Evolutionary conservation across 2,329 filamentous ascomycete genomes (phyloP), one percentile per base, ranked within the genome.

Genomic region (Cladophialophora carrionii): DNA sequence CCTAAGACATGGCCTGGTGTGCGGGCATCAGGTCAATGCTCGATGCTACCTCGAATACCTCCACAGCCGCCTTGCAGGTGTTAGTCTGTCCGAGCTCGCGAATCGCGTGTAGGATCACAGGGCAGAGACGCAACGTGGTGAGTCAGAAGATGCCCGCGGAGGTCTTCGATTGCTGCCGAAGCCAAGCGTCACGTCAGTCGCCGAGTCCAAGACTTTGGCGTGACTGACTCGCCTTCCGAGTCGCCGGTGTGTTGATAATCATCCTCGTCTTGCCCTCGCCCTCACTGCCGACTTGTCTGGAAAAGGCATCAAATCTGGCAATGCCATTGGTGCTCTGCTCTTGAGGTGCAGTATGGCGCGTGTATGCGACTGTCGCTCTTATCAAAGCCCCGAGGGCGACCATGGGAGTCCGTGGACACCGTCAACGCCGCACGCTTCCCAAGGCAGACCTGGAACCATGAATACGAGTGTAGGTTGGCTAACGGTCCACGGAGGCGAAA

Each of bases 81-180:
- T 60, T 41, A 60, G 48, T 17, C 8, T 12, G 14, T 26, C 24
- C 48, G 9, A 51, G 48, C 9, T 51, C 22, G 48, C 48, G 22
- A 51, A 51, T 51, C 48, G 9, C 8, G 24, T 26, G 20, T 51
- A 14, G 8, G 24, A 51, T 51, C 22, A n/a, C 48, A 26, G 22
- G 20, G 48, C 1, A 20, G 6, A 17, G 9, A 24, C 22, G 22
- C 8, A 7, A 29, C 24, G 4, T 5, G 24, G 48, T 34, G 56
- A 58, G 57, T 60, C 48, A 53, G 46, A n/a, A 31, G 2, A 2
- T 22, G n/a, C 48, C 57, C 57, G 31, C 57, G 57, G 57, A 60
- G 29, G 22, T 52, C 20, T 4, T 37, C 22, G 10, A 57, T 22
- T 10, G 41, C 46, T 24, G 20, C 57, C 43, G 57, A 29, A 2